Conservation (phyloP, 139 green algal genomes). For the Edaphochlamys debaryana region DNA sequence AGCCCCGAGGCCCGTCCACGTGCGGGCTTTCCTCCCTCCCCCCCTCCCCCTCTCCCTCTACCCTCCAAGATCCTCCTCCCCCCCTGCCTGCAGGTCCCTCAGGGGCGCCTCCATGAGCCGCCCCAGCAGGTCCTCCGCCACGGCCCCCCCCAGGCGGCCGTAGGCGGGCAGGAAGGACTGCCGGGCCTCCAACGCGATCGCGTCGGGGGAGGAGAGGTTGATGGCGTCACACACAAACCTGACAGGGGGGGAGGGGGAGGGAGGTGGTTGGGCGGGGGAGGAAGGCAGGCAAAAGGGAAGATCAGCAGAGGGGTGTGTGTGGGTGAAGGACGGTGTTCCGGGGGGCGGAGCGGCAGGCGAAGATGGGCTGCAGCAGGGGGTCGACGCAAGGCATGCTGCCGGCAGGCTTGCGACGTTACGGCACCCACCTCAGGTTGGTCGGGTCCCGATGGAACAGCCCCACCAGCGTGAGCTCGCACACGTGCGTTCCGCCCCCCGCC, state of each 20-base stretch:
- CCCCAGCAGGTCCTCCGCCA: not conserved
- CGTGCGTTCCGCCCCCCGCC: too few relatives aligned
- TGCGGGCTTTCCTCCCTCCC: not conserved
- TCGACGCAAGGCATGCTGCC: too few relatives aligned
- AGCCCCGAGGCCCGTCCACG: too few relatives aligned
- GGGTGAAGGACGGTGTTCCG: too few relatives aligned
- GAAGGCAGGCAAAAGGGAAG: not conserved
- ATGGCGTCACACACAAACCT: not conserved
- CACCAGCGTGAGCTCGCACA: too few relatives aligned
- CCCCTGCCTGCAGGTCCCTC: constrained; percentile 5
- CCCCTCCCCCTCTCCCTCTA: not conserved
- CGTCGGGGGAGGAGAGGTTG: not conserved
- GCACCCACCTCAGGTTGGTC: too few relatives aligned
- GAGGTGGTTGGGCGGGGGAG: not conserved
- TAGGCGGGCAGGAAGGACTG: constrained; percentile 1
- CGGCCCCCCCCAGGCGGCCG: not conserved
- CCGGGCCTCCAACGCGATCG: not conserved
- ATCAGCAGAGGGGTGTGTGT: too few relatives aligned
- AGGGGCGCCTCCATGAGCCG: not conserved
- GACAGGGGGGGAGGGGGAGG: not conserved
- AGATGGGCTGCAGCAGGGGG: too few relatives aligned
- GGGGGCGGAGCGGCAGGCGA: too few relatives aligned
- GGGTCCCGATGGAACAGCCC: too few relatives aligned
- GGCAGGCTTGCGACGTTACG: too few relatives aligned
- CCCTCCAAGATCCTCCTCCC: too few relatives aligned